These are phyloP conservation scores for Trichopus zeylanicus DNA, from an alignment of 116 monocot genomes.

Conservation along the genomic window DNA sequence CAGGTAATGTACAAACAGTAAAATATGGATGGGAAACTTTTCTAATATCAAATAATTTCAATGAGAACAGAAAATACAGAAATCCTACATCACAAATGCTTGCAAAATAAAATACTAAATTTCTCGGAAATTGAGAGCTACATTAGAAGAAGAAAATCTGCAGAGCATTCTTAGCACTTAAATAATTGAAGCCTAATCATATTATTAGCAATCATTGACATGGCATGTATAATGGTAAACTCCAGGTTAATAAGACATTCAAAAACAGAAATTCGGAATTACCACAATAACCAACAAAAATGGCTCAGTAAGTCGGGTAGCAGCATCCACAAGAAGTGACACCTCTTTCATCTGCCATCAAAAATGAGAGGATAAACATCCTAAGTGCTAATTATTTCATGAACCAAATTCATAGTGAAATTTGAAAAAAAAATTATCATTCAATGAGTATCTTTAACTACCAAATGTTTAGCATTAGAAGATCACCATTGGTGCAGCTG, in stretches of 20 bases:
- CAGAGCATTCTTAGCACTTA: neutral
- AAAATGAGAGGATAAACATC: constrained; percentile 13
- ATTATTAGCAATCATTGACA: too few species aligned
- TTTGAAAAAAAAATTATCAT: constrained; percentile 22
- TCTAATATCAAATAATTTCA: neutral
- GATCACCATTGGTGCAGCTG: constrained; percentile 99
- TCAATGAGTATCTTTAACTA: constrained; percentile 73
- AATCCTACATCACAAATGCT: neutral
- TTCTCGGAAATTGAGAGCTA: neutral
- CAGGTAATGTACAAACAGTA: neutral
- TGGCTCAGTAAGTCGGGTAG: constrained; percentile 75
- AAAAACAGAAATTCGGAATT: constrained; percentile 21
- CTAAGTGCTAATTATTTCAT: constrained; percentile 15
- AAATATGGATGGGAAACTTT: neutral
- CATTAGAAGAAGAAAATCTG: neutral
- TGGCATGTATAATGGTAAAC: too few species aligned
- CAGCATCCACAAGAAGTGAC: constrained; percentile 78
- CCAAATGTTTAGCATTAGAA: constrained; percentile 91
- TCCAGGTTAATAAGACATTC: too few species aligned
- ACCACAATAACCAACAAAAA: constrained; percentile 95
- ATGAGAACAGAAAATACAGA: neutral
- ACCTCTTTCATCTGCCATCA: constrained; percentile 84
- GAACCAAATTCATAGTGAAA: constrained; percentile 3
- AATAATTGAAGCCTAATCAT: too few species aligned
- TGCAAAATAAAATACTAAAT: neutral